Evolutionary conservation across 2,329 filamentous ascomycete genomes (phyloP).

Genomic region (Exophiala oligosperma): DNA sequence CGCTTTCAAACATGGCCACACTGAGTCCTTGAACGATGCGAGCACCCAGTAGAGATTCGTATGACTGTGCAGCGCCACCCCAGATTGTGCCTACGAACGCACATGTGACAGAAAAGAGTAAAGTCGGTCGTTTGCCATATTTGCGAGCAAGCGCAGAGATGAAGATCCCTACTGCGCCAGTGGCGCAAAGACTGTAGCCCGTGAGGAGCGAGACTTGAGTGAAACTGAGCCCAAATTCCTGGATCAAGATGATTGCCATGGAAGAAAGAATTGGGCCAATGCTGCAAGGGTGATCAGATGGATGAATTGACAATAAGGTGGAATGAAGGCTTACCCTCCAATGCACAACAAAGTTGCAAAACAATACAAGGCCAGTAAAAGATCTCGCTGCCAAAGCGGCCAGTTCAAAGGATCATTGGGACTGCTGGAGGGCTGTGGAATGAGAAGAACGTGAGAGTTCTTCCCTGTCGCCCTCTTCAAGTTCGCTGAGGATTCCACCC

Average conservation of each 20-base stretch:
- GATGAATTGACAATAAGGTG: too few species aligned
- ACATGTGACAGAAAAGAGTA: slow-evolving; percentile 37
- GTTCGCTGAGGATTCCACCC: neutral
- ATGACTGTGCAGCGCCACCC: slow-evolving; percentile 35
- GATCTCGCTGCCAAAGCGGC: slow-evolving; percentile 19
- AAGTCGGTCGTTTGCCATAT: slow-evolving; percentile 43
- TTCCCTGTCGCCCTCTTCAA: neutral
- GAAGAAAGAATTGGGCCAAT: neutral
- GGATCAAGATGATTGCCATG: neutral
- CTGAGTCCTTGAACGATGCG: slow-evolving; percentile 47
- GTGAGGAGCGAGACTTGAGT: neutral
- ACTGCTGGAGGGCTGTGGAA: slow-evolving; percentile 16
- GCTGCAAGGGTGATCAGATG: neutral
- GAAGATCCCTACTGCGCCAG: slow-evolving; percentile 39
- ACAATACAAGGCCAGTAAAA: slow-evolving; percentile 27
- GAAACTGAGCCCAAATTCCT: neutral
- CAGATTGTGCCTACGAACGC: slow-evolving; percentile 38
- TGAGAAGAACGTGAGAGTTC: slow-evolving; percentile 21
- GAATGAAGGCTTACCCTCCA: too few species aligned
- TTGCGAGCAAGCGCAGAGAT: slow-evolving; percentile 40
- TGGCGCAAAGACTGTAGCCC: slow-evolving; percentile 4
- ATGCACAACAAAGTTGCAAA: neutral
- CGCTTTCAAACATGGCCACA: slow-evolving; percentile 39
- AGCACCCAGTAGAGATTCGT: slow-evolving; percentile 39
- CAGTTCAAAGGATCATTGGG: slow-evolving; percentile 25